These are phyloP conservation scores for Fusarium pseudocircinatum DNA, from an alignment of 2,329 filamentous ascomycete species.

Conservation along the genomic window DNA sequence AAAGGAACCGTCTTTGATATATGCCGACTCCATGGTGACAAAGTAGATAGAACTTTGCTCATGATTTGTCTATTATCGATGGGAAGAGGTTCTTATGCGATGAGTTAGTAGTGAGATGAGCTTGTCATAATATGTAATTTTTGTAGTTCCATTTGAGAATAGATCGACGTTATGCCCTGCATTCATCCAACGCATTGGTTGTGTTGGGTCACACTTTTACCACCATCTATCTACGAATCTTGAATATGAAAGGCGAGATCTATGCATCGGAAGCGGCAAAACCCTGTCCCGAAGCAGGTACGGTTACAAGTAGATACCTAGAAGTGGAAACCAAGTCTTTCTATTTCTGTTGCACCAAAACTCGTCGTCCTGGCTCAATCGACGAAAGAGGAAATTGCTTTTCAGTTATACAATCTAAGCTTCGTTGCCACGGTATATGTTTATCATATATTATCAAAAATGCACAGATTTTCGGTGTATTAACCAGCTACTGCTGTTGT, in stretches of 20 bases:
- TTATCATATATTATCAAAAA: not conserved
- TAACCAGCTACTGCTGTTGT: not conserved
- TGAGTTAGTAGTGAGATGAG: not conserved
- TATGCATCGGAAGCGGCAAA: too few species aligned
- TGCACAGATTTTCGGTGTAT: not conserved
- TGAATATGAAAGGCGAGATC: too few species aligned
- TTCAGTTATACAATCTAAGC: not conserved
- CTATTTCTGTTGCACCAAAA: conserved; percentile 23
- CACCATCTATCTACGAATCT: too few species aligned
- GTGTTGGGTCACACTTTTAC: too few species aligned
- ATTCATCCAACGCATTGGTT: not conserved
- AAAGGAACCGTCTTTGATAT: conserved; percentile 14
- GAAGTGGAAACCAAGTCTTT: not conserved
- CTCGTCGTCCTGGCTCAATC: conserved; percentile 24
- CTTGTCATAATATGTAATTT: not conserved
- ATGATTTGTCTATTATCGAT: conserved; percentile 6
- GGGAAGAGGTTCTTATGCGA: not conserved
- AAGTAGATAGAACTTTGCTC: conserved; percentile 3
- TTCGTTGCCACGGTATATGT: not conserved
- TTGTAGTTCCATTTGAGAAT: not conserved
- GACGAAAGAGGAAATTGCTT: conserved; percentile 6
- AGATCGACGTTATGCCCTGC: conserved; percentile 17
- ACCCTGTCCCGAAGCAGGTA: too few species aligned
- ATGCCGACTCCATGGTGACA: conserved; percentile 28
- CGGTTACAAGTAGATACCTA: not conserved